Base-by-base conservation (phyloP, 805 yeast genomes). In the Ascoidea rubescens region DNA sequence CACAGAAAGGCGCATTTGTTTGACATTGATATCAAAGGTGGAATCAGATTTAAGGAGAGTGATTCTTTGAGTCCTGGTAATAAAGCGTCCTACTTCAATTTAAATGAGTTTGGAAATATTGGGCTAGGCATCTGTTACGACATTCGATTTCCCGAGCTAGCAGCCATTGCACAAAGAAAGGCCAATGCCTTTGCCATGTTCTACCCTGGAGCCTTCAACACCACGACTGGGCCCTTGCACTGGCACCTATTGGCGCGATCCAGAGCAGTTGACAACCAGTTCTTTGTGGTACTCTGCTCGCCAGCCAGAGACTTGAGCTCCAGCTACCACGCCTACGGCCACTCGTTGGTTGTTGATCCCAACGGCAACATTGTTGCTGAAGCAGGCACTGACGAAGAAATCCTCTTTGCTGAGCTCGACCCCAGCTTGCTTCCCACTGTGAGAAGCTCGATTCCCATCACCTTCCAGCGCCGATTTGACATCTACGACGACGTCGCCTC, bases 1-100 rank as follows among this genome's bases (percentile, higher is more conserved):
- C 98, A 88, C 66, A 77, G 98, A 58, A 91, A 91, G 62, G 90
- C 80, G 2, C 99, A 91, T 64, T 67, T 91, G 56, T 91, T 91
- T 61, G 98, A 91, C 63, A 87, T 91, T 53, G 93, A 88, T 57
- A 88, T 91, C 51, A 96, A 97, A 1, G 83, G 84, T 48, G 90
- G 91, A 50, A 89, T 93, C 63, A 78, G 89, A 10, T 91, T 91
- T 71, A 80, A 84, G 63, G 99, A 91, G 64, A 80, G 87, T 48
- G 73, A 72, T 31, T 77, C 87, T 2, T 71, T 93, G 55, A 75
- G 84, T 7, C 87, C 88, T 8, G 98, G 97, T 30, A 71, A 77
- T 58, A 82, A 83, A 62, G 84, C 95, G 46, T 88, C 99, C 0
- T 84, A 88, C 5, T 77, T 83, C 58, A 78, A 79, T 51, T 61